A percentile compares a stretch with the other conserved stretches of the same genome.
Conservation (phyloP, 805 yeast species). For the Candida nonsorbophila region DNA sequence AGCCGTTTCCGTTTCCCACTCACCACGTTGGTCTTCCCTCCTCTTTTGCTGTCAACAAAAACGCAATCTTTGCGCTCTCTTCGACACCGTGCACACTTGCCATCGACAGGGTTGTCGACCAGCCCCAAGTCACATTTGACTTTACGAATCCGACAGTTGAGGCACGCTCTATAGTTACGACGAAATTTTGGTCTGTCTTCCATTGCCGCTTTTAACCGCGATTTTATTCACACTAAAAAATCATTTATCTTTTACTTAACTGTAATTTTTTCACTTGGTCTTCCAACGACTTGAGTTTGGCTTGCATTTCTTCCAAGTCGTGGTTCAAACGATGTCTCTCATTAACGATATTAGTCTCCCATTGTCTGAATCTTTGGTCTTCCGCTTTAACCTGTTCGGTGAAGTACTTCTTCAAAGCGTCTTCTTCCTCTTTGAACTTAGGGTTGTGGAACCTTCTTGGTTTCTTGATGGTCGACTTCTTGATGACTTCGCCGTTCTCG, state of each 20-base stretch:
- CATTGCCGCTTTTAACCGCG: conserved; percentile 7
- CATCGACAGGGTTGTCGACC: conserved; percentile 62
- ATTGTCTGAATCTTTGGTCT: conserved; percentile 95
- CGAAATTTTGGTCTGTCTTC: conserved; percentile 32
- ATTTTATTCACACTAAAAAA: neutral
- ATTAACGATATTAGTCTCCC: conserved; percentile 95
- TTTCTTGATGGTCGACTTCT: conserved; percentile 32
- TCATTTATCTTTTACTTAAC: conserved; percentile 23
- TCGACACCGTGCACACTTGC: conserved; percentile 82
- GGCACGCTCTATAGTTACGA: conserved; percentile 77
- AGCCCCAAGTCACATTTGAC: conserved; percentile 84
- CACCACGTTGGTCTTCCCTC: conserved; percentile 20
- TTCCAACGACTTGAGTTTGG: conserved; percentile 66
- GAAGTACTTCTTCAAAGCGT: conserved; percentile 85
- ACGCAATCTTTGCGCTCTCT: conserved; percentile 82
- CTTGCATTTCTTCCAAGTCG: conserved; percentile 86
- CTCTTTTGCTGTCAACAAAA: conserved; percentile 40
- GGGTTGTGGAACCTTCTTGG: conserved; percentile 70
- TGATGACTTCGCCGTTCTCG: conserved; percentile 25
- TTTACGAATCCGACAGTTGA: conserved; percentile 79
- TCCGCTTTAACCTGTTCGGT: conserved; percentile 95
- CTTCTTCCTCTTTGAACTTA: conserved; percentile 93
- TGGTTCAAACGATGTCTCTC: conserved; percentile 92
- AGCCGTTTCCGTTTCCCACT: conserved; percentile 51
- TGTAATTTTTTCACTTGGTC: conserved; percentile 65